Evolutionary conservation across 1,284 basidiomycete species (phyloP), one percentile per base, ranked within the genome.

Genomic region (Apiotrichum porosum): DNA sequence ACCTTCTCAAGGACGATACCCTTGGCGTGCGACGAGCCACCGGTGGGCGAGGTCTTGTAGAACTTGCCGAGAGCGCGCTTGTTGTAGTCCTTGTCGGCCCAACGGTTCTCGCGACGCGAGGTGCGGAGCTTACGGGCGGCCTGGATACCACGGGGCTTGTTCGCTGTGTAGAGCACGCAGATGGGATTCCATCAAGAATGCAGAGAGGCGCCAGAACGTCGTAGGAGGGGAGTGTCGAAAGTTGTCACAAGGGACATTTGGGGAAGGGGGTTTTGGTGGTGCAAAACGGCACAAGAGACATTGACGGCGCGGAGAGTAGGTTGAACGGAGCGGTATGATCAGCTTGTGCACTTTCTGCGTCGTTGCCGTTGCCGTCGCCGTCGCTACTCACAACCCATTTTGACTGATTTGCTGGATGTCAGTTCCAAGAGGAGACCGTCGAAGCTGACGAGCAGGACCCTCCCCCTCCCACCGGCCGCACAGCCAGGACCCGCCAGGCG

Each of bases 61-160:
- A 97, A 85, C 80, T 98, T 99, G 62, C 95, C 95, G 57, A 99
- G 86, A 52, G 95, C 94, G 72, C 95, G 89, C 80, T 98, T 99
- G 84, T 98, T 99, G 83, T 97, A 99, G 53, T 85, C 81, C 77
- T 94, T 94, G 80, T 99, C 95, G 78, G 95, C 92, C 95, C 95
- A 99, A 77, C 93, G 88, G 83, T 97, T 97, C 78, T 87, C 86
- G 65, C 92, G 84, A 70, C 95, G 87, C 78, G 85, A 82, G 71
- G 82, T 92, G 73, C 92, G 86, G 73, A 98, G 89, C 81, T 97
- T 97, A 78, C 95, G 88, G 72, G 93, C 95, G 73, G 95, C 94
- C 81, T 97, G 90, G 73, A 98, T 85, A 80, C 94, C 94, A 82
- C 93, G 87, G 76, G 94, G 94, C 88, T 97, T 93, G 83, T 91